Conservation (phyloP, 2,329 filamentous ascomycete genomes). For the Paracorniculantispora psalliotae region DNA sequence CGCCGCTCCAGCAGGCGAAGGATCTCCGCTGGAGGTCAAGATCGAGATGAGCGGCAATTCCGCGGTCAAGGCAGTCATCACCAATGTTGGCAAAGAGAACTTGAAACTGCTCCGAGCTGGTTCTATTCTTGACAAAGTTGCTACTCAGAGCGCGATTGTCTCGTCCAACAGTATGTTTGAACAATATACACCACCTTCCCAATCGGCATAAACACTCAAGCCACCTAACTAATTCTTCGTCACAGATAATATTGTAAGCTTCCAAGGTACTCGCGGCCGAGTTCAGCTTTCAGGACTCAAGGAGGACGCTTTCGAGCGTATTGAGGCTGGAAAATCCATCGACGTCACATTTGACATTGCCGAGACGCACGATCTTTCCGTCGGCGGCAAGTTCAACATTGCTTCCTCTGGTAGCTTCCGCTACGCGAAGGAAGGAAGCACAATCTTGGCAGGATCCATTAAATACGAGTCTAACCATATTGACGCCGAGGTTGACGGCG, state of each 20-base stretch:
- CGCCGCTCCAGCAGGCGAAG: conserved; percentile 34
- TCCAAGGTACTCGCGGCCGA: not conserved
- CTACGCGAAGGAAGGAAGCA: conserved; percentile 48
- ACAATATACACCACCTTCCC: not conserved
- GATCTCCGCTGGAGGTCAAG: conserved; percentile 38
- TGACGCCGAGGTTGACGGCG: conserved; percentile 48
- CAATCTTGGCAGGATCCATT: conserved; percentile 46
- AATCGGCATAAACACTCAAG: not conserved
- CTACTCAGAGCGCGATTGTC: conserved; percentile 49
- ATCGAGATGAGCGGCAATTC: conserved; percentile 47
- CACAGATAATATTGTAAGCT: not conserved
- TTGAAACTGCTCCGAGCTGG: conserved; percentile 50
- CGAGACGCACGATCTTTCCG: conserved; percentile 46
- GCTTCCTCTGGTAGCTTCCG: conserved; percentile 52
- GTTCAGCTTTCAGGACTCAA: conserved; percentile 24
- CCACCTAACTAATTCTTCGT: not conserved
- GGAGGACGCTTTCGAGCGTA: conserved; percentile 45
- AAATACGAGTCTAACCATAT: conserved; percentile 54
- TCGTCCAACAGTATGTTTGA: conserved; percentile 40
- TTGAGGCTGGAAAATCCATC: conserved; percentile 45
- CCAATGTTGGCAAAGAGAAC: conserved; percentile 45
- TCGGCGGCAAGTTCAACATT: conserved; percentile 51
- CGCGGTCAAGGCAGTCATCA: conserved; percentile 48
- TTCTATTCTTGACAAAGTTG: conserved; percentile 47
- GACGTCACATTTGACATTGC: conserved; percentile 50